A percentile compares a stretch with the other conserved stretches of the same genome.
Conservation (phyloP, 805 yeast genomes). For the Priceomyces fermenticarens region DNA sequence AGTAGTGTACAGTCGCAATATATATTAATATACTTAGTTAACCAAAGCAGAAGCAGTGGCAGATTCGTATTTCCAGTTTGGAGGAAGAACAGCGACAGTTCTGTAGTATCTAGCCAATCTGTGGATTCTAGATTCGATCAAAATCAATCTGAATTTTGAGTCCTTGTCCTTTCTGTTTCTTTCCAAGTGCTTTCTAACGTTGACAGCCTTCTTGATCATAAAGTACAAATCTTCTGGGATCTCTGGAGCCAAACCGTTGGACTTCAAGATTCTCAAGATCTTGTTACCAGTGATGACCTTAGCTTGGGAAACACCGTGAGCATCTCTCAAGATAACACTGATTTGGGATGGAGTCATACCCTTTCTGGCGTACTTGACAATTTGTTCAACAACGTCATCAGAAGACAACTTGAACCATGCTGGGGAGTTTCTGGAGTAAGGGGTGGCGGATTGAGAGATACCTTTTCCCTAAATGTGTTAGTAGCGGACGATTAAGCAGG, state of each 20-base stretch:
- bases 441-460: conserved; percentile 97
- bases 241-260: conserved; percentile 99
- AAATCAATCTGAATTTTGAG: conserved; percentile 99
- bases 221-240: conserved; percentile 99
- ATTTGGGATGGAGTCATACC: conserved; percentile 99
- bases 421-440: conserved; percentile 98
- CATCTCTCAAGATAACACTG: conserved; percentile 99
- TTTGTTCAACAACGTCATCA: conserved; percentile 95
- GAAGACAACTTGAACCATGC: conserved; percentile 98
- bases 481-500: too few species aligned
- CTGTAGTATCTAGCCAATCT: conserved; percentile 99
- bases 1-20: conserved; percentile 5
- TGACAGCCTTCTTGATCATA: conserved; percentile 98
- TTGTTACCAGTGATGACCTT: conserved; percentile 98
- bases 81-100: conserved; percentile 98
- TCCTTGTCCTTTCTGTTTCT: conserved; percentile 99
- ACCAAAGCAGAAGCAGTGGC: conserved; percentile 99
- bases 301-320: conserved; percentile 99
- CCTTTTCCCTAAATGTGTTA: conserved; percentile 88
- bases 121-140: conserved; percentile 99
- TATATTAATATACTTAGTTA: conserved; percentile 57
- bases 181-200: conserved; percentile 99
- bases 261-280: conserved; percentile 97
- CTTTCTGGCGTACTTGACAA: conserved; percentile 99
- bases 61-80: conserved; percentile 99